phyloP scores from a whole-genome alignment of 176 grass and related monocot genomes.

The Dendrocalamus sinicus region DNA sequence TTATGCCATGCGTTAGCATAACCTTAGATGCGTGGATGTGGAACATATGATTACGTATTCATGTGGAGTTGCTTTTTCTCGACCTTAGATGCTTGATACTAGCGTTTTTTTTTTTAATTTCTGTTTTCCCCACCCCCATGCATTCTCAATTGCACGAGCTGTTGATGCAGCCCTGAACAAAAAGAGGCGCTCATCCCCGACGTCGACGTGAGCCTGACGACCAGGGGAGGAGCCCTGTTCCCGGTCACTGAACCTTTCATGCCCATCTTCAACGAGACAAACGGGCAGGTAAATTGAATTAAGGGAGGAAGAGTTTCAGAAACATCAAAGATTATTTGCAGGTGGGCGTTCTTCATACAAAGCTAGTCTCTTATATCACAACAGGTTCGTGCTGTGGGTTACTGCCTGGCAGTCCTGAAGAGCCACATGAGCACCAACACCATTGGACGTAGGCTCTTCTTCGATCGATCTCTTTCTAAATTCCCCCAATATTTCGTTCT shows the following conservation, averaged over 20 bases:
- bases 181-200: neutral
- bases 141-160: neutral
- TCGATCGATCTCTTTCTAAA: neutral
- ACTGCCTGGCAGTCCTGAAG: constrained; percentile 53
- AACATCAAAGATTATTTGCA: too few species aligned
- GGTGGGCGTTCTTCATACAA: too few species aligned
- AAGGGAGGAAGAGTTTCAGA: too few species aligned
- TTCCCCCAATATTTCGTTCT: neutral
- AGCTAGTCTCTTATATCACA: too few species aligned
- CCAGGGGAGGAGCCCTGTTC: constrained; percentile 53
- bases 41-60: too few species aligned
- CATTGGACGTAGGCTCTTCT: constrained; percentile 46
- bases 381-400: neutral
- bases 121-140: neutral
- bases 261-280: rapidly evolving
- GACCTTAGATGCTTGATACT: too few species aligned
- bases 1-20: too few species aligned
- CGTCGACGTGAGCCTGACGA: constrained; percentile 45
- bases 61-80: too few species aligned
- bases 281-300: neutral
- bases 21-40: too few species aligned
- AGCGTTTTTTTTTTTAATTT: too few species aligned
- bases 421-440: constrained; percentile 49
- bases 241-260: neutral
- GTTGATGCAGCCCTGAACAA: constrained; percentile 26